Percentiles rank a stretch among this genome's conserved stretches.
phyloP scores from a whole-genome alignment of 495 filamentous ascomycete species.

The Aspergillus bertholletiae region DNA sequence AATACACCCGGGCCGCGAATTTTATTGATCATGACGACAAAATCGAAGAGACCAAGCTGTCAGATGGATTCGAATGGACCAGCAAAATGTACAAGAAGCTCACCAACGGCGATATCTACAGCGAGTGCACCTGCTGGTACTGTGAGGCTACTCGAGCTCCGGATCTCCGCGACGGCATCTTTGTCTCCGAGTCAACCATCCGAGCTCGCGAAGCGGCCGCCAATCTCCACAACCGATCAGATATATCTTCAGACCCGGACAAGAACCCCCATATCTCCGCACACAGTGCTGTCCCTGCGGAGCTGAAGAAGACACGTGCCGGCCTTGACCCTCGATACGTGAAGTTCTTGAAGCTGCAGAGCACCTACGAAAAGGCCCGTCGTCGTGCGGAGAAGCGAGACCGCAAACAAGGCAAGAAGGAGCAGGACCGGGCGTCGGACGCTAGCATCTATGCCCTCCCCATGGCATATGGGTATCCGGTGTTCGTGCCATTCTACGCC shows the following conservation, averaged over 20 bases:
- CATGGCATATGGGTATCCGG: slow-evolving; percentile 44
- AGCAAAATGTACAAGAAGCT: slow-evolving; percentile 61
- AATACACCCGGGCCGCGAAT: neutral
- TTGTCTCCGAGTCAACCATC: slow-evolving; percentile 24
- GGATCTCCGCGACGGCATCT: slow-evolving; percentile 46
- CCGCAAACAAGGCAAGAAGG: slow-evolving; percentile 34
- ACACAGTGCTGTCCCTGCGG: slow-evolving; percentile 55
- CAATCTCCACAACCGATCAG: slow-evolving; percentile 49
- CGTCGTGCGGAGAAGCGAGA: slow-evolving; percentile 61
- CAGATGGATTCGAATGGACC: slow-evolving; percentile 70
- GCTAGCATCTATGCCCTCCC: slow-evolving; percentile 26
- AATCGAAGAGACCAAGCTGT: slow-evolving; percentile 61
- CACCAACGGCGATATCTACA: slow-evolving; percentile 62
- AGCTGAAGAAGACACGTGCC: slow-evolving; percentile 7
- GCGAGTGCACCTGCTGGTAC: slow-evolving; percentile 87
- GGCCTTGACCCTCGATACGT: slow-evolving; percentile 11
- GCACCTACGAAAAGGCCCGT: slow-evolving; percentile 57
- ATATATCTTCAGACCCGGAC: slow-evolving; percentile 52
- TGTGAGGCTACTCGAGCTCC: slow-evolving; percentile 73
- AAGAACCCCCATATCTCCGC: slow-evolving; percentile 69
- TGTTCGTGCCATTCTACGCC: slow-evolving; percentile 48
- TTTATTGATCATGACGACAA: slow-evolving; percentile 89
- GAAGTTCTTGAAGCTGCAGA: slow-evolving; percentile 47
- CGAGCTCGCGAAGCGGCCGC: slow-evolving; percentile 37
- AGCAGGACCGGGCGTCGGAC: slow-evolving; percentile 26